Base-by-base conservation (phyloP, 306 rosid species). In the Trichosanthes truncata region DNA sequence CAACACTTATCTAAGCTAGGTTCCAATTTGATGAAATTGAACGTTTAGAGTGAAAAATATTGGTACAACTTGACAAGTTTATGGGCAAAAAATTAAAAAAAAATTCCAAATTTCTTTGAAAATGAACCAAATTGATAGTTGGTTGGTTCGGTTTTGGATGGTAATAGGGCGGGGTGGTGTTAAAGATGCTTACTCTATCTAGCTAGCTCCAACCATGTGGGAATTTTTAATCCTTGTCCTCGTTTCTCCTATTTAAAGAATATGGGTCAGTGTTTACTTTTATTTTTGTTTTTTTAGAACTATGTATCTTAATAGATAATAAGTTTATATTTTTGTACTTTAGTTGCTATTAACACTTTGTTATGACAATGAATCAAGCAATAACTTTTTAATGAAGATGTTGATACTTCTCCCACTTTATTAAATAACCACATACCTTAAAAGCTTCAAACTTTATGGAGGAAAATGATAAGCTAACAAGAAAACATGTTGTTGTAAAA, bases 371-470 rank as follows among this genome's bases (percentile, higher is more conserved):
- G 59, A 26, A 48, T 45, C 1, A 46, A 48, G 25, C 41, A 15
- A 48, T 4, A 73, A 46, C 35, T 72, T 41, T 72, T 9, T 15
- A 53, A 74, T 48, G 36, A 49, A 49, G 59, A 49, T 74, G 77
- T 72, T 72, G 75, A 72, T 21, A 72, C 77, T 72, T 72, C 52
- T 40, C 52, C 51, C 75, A 68, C 33, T 68, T 68, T 38, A 38
- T 40, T 68, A 40, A 68, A 67, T 67, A 68, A 73, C 17, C 78
- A 73, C 41, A 48, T 15, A 48, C 40, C 60, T 73, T 7, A 73
- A 73, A 48, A 71, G 56, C 20, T 21, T 71, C 56, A 14, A 71
- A 71, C 55, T 45, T 25, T 71, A 20, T n/a, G 38, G 12, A 33
- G 6, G 56, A 6, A 43, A 71, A 71, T 43, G 76, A 71, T 41